Evolutionary conservation across 1,139 yeast species (phyloP).

Genomic region (Debaryomyces singareniensis): DNA sequence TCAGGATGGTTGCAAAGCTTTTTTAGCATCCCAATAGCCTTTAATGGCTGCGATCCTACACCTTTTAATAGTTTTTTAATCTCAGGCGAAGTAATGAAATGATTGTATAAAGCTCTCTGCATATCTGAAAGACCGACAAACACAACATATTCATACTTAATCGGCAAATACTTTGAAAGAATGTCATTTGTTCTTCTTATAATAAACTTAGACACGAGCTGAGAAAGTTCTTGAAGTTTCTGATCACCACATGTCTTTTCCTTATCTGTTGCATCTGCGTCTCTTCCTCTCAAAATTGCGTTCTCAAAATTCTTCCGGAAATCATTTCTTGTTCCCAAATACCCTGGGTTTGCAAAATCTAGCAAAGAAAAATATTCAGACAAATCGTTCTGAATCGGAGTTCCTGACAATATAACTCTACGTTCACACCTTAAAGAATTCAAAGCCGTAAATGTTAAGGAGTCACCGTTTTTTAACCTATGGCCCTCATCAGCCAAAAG

Average conservation of each 20-base stretch:
- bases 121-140: constrained; percentile 80
- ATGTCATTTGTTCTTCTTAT: constrained; percentile 95
- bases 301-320: constrained; percentile 82
- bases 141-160: constrained; percentile 88
- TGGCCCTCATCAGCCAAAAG: constrained; percentile 97
- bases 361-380: constrained; percentile 90
- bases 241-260: constrained; percentile 69
- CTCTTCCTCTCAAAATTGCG: constrained; percentile 78
- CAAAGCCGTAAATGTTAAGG: constrained; percentile 83
- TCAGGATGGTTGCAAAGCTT: constrained; percentile 34
- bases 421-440: constrained; percentile 78
- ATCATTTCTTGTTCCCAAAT: constrained; percentile 77
- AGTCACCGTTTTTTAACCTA: constrained; percentile 89
- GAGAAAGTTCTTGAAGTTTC: constrained; percentile 66
- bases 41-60: constrained; percentile 74
- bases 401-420: constrained; percentile 90
- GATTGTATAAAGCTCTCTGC: constrained; percentile 65
- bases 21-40: constrained; percentile 83
- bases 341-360: constrained; percentile 92
- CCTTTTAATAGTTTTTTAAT: constrained; percentile 67
- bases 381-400: constrained; percentile 95
- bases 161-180: constrained; percentile 47
- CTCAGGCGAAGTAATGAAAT: constrained; percentile 77
- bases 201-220: constrained; percentile 79
- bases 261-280: constrained; percentile 80